These are phyloP conservation scores for Prunus armeniaca DNA, from an alignment of 306 rosid genomes.

Conservation along the genomic window DNA sequence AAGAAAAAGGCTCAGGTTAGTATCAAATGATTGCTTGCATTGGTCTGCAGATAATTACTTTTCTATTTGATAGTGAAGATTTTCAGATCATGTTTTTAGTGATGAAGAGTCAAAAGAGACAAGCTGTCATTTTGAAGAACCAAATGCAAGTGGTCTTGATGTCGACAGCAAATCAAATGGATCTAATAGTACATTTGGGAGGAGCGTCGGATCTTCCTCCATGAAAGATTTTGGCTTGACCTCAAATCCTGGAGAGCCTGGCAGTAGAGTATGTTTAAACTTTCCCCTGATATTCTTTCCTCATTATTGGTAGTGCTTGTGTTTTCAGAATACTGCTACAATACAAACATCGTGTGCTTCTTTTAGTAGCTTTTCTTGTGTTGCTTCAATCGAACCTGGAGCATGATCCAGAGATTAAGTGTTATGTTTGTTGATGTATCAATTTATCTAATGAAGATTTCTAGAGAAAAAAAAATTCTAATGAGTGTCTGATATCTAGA, in stretches of 20 bases:
- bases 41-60: neutral
- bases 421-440: neutral
- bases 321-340: neutral
- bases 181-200: slow-evolving; percentile 28
- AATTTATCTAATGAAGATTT: no score
- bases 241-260: slow-evolving; percentile 41
- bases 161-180: slow-evolving; percentile 35
- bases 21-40: neutral
- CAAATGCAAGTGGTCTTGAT: slow-evolving; percentile 23
- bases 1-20: slow-evolving; percentile 40
- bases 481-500: neutral
- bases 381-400: neutral
- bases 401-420: neutral
- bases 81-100: slow-evolving; percentile 24
- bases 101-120: slow-evolving; percentile 33
- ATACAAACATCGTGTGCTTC: neutral
- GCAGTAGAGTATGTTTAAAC: slow-evolving; percentile 37
- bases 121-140: slow-evolving; percentile 21
- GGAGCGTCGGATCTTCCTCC: slow-evolving; percentile 42
- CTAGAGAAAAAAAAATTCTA: no score
- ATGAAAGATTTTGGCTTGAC: slow-evolving; percentile 40
- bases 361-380: neutral
- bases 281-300: neutral
- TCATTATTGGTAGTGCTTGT: neutral
- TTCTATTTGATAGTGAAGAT: slow-evolving; percentile 10